phyloP scores from a whole-genome alignment of 108 stramenopile genomes.

The Epithemia pelagica region DNA sequence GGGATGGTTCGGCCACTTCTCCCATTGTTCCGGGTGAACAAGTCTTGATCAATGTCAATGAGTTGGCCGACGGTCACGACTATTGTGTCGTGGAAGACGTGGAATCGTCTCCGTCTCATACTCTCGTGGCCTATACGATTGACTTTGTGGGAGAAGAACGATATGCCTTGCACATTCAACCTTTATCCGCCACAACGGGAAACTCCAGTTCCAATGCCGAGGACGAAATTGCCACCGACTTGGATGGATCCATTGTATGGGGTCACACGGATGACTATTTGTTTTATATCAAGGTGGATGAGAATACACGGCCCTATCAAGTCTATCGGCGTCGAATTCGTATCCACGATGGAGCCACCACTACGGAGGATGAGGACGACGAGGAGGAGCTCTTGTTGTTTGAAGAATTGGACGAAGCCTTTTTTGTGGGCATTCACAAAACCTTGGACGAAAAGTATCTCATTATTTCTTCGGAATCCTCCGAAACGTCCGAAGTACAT shows the following conservation, averaged over 20 bases:
- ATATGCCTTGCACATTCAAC: slow-evolving; percentile 67
- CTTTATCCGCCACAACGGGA: slow-evolving; percentile 57
- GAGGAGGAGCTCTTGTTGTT: too few relatives aligned
- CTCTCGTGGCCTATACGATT: slow-evolving; percentile 81
- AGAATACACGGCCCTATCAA: slow-evolving; percentile 56
- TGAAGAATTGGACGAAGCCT: slow-evolving; percentile 66
- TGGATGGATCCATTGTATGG: slow-evolving; percentile 59
- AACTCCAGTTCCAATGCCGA: slow-evolving; percentile 34
- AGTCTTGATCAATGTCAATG: slow-evolving; percentile 84
- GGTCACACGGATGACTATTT: slow-evolving; percentile 59
- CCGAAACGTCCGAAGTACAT: slow-evolving; percentile 79
- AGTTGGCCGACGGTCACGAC: slow-evolving; percentile 59
- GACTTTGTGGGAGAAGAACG: slow-evolving; percentile 87
- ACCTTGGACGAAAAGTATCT: slow-evolving; percentile 49
- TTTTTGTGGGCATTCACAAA: slow-evolving; percentile 38
- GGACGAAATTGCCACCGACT: slow-evolving; percentile 43
- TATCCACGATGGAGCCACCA: slow-evolving; percentile 33
- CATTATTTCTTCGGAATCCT: slow-evolving; percentile 34
- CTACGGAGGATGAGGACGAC: slow-evolving; percentile 57
- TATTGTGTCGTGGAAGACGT: slow-evolving; percentile 79
- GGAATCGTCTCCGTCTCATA: slow-evolving; percentile 51
- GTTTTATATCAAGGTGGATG: slow-evolving; percentile 81
- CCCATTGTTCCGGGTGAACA: slow-evolving; percentile 63
- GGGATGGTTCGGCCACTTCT: slow-evolving; percentile 53
- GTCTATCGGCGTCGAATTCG: slow-evolving; percentile 28